Base-by-base conservation (phyloP, 1,284 basidiomycete species). In the Cryptococcus sp. region DNA sequence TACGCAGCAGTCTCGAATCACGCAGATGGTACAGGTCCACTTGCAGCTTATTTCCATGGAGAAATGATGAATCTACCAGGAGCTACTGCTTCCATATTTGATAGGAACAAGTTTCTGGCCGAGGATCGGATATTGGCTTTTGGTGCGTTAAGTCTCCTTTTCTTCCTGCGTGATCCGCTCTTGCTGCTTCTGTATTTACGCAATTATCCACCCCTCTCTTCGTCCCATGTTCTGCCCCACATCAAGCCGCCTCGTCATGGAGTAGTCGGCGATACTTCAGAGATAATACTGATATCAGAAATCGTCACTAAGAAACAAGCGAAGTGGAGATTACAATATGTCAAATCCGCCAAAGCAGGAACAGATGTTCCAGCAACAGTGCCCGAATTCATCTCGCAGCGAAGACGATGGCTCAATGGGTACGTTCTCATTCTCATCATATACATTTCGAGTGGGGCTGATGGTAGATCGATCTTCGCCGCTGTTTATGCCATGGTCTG, bases 1-100 rank as follows among this genome's bases (percentile, higher is more conserved):
- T 93, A 91, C 78, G 85, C 82, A 59, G 90, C 90, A 2, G 81
- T 94, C 19, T 79, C 80, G 57, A 91, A 91, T 62, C 86, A 85
- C 10, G 81, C 85, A 0, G 82, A 89, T 64, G 89, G 89, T 42
- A 86, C 84, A 56, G 89, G 89, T 10, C 91, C 91, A 0, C 82
- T 93, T n/a, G 85, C 85, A 1, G 86, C 85, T 0, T 94, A 93
- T 77, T 93, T 93, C 79, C 88, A 84, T 72, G 91, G 91, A 36
- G 91, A 94, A 71, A 79, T 82, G n/a, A 86, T 91, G 86, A 88
- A 72, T 53, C 59, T 65, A 2, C 73, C 69, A 21, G 74, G 70
- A 4, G 72, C 68, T 3, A 63, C 62, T 42, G 73, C 74, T 2
- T 57, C 47, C 36, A 66, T 67, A 52, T 55, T 72, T 78, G 83